A percentile compares a stretch with the other conserved stretches of the same genome.
Conservation (phyloP, 768 basidiomycete genomes). For the Rhodotorula graminis region DNA sequence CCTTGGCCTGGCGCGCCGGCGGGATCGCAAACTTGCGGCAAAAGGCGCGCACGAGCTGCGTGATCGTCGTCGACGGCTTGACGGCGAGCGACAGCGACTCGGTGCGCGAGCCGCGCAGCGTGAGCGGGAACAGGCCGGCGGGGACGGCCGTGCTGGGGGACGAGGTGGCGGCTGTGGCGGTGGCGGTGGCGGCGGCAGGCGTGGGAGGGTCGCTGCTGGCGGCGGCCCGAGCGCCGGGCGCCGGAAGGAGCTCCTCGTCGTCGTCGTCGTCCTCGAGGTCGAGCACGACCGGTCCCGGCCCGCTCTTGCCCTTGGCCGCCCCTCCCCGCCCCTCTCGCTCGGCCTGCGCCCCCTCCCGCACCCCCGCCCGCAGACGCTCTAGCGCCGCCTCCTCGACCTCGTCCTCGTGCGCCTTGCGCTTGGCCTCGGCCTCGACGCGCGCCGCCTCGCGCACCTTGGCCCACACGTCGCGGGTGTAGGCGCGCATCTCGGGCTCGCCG, state of each 20-base stretch:
- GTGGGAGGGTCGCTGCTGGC: background rate
- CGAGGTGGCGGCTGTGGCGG: background rate
- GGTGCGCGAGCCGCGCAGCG: slow-evolving; percentile 18
- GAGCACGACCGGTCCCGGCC: background rate
- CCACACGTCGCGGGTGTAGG: slow-evolving; percentile 14
- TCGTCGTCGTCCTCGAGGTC: background rate
- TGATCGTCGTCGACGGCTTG: slow-evolving; percentile 11
- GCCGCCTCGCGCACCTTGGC: background rate
- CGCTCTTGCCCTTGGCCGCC: no score
- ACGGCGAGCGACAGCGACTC: slow-evolving; percentile 22
- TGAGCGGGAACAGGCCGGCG: slow-evolving; percentile 17
- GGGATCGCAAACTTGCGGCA: background rate
- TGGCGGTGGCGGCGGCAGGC: background rate
- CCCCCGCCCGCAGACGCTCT: background rate
- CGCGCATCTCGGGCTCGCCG: background rate
- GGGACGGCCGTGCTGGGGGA: background rate
- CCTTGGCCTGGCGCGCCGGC: background rate
- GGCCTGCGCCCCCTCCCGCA: background rate
- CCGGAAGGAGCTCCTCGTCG: background rate
- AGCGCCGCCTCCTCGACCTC: background rate
- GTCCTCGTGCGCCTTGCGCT: background rate
- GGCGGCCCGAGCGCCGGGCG: background rate
- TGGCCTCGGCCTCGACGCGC: background rate
- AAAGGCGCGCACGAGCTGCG: slow-evolving; percentile 21
- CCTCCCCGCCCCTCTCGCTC: background rate